Percentiles rank a stretch among this genome's conserved stretches.
These are phyloP conservation scores for Metrosideros polymorpha DNA, from an alignment of 441 rosid species.

Conservation along the genomic window DNA sequence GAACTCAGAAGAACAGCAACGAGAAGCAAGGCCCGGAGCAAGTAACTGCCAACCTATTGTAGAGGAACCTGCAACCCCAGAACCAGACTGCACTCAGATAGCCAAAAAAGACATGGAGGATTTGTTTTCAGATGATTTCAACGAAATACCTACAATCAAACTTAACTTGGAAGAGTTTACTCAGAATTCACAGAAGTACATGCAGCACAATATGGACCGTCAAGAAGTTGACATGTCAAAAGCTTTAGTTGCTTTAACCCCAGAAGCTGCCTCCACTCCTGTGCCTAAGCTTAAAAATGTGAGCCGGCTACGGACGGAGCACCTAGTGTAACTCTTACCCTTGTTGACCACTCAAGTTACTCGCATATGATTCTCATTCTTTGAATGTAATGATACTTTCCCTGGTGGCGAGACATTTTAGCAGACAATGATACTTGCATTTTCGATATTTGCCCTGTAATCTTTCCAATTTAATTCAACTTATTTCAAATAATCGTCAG, in stretches of 20 bases:
- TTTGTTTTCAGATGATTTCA: conserved; percentile 49
- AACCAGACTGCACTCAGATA: conserved; percentile 32
- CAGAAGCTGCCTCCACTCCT: conserved; percentile 62
- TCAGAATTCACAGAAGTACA: conserved; percentile 41
- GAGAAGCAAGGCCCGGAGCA: conserved; percentile 10
- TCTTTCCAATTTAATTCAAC: too few species aligned
- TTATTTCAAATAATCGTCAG: too few species aligned
- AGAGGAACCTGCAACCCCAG: conserved; percentile 82
- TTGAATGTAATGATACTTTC: neutral
- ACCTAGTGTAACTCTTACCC: conserved; percentile 72
- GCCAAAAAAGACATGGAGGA: conserved; percentile 69
- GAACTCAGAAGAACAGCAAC: conserved; percentile 17
- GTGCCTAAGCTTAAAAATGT: conserved; percentile 65
- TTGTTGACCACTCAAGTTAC: neutral
- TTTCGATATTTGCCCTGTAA: too few species aligned
- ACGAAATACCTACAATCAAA: conserved; percentile 76
- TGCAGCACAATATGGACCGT: conserved; percentile 62
- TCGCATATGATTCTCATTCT: neutral
- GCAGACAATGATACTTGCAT: too few species aligned
- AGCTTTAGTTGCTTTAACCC: conserved; percentile 83
- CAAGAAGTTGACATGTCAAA: conserved; percentile 70
- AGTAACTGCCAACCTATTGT: conserved; percentile 44
- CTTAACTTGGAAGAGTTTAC: conserved; percentile 58
- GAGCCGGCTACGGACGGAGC: conserved; percentile 85
- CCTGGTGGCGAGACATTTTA: too few species aligned